Evolutionary conservation across 768 basidiomycete genomes (phyloP).

Genomic region (Tulasnella sp.): DNA sequence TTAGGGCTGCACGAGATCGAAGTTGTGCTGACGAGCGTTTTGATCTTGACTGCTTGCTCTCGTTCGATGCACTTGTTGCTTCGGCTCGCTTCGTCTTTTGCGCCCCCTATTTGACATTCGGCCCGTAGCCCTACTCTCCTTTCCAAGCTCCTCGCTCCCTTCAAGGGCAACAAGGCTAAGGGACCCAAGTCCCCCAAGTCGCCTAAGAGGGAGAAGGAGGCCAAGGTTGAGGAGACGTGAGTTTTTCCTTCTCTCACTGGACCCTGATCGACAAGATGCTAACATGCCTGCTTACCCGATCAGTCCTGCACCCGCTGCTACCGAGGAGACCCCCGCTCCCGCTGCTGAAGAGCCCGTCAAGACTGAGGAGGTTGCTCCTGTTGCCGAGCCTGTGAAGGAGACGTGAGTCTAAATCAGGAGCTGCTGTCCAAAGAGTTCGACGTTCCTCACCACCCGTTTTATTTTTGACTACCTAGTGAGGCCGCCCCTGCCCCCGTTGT

Average conservation of each 20-base stretch:
- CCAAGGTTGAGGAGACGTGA: constrained; percentile 39
- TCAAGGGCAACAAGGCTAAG: constrained; percentile 52
- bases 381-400: constrained; percentile 53
- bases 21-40: neutral
- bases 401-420: constrained; percentile 41
- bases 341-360: constrained; percentile 26
- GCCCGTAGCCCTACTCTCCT: constrained; percentile 68
- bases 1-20: constrained; percentile 2
- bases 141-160: constrained; percentile 64
- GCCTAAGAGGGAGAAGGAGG: constrained; percentile 74
- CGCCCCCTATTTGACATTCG: constrained; percentile 19
- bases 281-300: constrained; percentile 17
- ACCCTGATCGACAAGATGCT: neutral
- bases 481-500: constrained; percentile 16
- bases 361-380: constrained; percentile 24
- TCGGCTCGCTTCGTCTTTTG: neutral
- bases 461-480: constrained; percentile 14
- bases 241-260: neutral
- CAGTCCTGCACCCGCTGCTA: constrained; percentile 25
- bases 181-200: constrained; percentile 45
- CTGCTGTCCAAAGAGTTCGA: neutral
- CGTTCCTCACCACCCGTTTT: neutral
- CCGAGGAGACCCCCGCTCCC: constrained; percentile 33
- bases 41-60: constrained; percentile 7
- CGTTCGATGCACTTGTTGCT: constrained; percentile 14